Percentiles rank a stretch among this genome's conserved stretches.
Evolutionary conservation across 2,329 filamentous ascomycete species (phyloP).

Genomic region (Colletotrichum eleusines): DNA sequence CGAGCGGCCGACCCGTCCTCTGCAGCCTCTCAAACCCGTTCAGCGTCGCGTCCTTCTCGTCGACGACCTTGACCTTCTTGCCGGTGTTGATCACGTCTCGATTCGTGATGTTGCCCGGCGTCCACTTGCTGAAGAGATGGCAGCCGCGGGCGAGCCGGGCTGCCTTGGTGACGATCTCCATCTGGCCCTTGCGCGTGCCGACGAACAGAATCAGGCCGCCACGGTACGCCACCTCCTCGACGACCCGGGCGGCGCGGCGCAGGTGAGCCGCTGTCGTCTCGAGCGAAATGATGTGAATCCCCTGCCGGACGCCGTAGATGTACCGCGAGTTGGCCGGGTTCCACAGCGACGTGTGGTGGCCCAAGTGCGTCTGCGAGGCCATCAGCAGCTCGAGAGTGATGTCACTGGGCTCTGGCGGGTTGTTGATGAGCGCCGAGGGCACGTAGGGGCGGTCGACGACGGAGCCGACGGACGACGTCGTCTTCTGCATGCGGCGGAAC

Average conservation of each 20-base stretch:
- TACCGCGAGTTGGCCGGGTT: slow-evolving; percentile 94
- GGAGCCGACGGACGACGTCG: slow-evolving; percentile 56
- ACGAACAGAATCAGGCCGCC: slow-evolving; percentile 92
- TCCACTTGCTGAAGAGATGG: slow-evolving; percentile 94
- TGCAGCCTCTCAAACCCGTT: slow-evolving; percentile 75
- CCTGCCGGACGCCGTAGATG: slow-evolving; percentile 90
- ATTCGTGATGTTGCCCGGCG: slow-evolving; percentile 91
- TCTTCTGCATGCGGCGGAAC: slow-evolving; percentile 30
- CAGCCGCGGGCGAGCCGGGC: slow-evolving; percentile 83
- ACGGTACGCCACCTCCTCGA: slow-evolving; percentile 84
- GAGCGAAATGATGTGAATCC: slow-evolving; percentile 92
- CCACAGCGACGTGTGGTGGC: slow-evolving; percentile 92
- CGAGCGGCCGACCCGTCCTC: slow-evolving; percentile 72
- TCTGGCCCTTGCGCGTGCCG: slow-evolving; percentile 86
- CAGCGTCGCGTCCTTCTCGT: slow-evolving; percentile 75
- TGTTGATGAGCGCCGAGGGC: slow-evolving; percentile 73
- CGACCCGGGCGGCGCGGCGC: slow-evolving; percentile 91
- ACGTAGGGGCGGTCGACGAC: slow-evolving; percentile 68
- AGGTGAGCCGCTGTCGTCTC: slow-evolving; percentile 91
- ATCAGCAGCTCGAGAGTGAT: slow-evolving; percentile 92
- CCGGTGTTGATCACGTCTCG: slow-evolving; percentile 85
- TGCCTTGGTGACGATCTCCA: slow-evolving; percentile 82
- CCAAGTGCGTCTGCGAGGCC: slow-evolving; percentile 88
- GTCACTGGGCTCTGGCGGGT: slow-evolving; percentile 82
- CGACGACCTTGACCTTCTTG: slow-evolving; percentile 79